Conservation (phyloP, 768 basidiomycete species). For the Candolleomyces eurysporus region DNA sequence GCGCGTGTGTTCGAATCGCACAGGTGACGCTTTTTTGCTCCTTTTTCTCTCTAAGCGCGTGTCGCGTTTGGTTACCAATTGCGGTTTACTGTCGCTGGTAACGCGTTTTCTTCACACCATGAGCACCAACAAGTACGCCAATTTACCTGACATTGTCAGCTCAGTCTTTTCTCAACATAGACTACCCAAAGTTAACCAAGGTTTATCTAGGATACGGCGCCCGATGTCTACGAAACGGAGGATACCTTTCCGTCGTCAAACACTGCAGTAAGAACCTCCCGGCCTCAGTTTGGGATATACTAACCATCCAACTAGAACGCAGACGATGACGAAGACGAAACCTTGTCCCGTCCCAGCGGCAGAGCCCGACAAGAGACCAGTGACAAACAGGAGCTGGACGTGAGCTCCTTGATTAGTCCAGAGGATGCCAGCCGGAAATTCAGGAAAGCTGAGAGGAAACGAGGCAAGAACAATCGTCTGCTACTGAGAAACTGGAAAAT, state of each 20-base stretch:
- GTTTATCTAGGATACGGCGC: slow-evolving; percentile 73
- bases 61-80: not conserved
- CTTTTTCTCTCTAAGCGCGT: not conserved
- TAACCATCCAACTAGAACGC: slow-evolving; percentile 40
- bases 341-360: slow-evolving; percentile 36
- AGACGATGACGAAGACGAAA: slow-evolving; percentile 70
- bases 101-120: slow-evolving; percentile 26
- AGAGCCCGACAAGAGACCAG: slow-evolving; percentile 37
- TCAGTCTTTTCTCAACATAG: slow-evolving; percentile 8
- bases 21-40: slow-evolving; percentile 9
- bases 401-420: slow-evolving; percentile 56
- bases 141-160: slow-evolving; percentile 89
- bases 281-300: slow-evolving; percentile 1
- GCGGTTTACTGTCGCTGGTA: not conserved
- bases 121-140: slow-evolving; percentile 79
- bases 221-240: slow-evolving; percentile 90
- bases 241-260: slow-evolving; percentile 62
- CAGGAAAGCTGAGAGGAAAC: slow-evolving; percentile 64
- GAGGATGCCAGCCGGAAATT: slow-evolving; percentile 73
- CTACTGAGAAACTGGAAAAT: not conserved
- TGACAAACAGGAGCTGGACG: slow-evolving; percentile 67
- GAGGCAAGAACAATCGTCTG: slow-evolving; percentile 14
- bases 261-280: slow-evolving; percentile 37
- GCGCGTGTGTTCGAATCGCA: slow-evolving; percentile 12
- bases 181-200: not conserved